Evolutionary conservation across 805 yeast genomes (phyloP).

Genomic region (Yarrowia sp.): DNA sequence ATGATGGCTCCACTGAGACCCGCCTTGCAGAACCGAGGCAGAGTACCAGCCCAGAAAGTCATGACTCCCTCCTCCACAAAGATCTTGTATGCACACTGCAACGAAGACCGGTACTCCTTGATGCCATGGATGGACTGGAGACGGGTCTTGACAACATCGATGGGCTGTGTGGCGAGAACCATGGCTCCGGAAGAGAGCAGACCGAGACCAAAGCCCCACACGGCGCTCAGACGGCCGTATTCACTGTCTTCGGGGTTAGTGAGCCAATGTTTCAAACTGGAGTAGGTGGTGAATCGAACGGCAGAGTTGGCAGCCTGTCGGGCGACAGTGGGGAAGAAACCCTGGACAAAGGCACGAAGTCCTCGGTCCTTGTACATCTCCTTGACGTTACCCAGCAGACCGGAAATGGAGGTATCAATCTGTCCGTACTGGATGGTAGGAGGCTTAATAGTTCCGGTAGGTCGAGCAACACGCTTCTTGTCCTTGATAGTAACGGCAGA

Average conservation of each 20-base stretch:
- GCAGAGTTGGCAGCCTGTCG: slow-evolving; percentile 78
- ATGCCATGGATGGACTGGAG: slow-evolving; percentile 61
- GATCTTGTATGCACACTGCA: slow-evolving; percentile 40
- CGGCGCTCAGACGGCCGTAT: slow-evolving; percentile 35
- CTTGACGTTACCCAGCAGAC: slow-evolving; percentile 34
- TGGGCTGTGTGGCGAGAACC: slow-evolving; percentile 77
- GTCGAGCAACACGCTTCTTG: slow-evolving; percentile 23
- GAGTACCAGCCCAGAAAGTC: slow-evolving; percentile 41
- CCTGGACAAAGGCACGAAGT: slow-evolving; percentile 72
- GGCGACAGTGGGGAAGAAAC: slow-evolving; percentile 74
- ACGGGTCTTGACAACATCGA: slow-evolving; percentile 83
- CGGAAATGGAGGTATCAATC: slow-evolving; percentile 36
- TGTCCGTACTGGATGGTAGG: slow-evolving; percentile 37
- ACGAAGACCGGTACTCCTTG: slow-evolving; percentile 39
- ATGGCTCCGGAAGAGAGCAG: slow-evolving; percentile 68
- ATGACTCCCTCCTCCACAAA: slow-evolving; percentile 43
- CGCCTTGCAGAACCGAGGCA: slow-evolving; percentile 67
- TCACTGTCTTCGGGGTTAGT: slow-evolving; percentile 35
- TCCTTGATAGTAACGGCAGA: slow-evolving; percentile 4
- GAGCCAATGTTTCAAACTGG: slow-evolving; percentile 64
- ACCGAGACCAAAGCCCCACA: slow-evolving; percentile 47
- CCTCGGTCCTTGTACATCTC: slow-evolving; percentile 78
- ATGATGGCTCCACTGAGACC: slow-evolving; percentile 70
- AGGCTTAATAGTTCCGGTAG: slow-evolving; percentile 33
- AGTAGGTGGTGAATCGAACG: slow-evolving; percentile 81